phyloP scores from a whole-genome alignment of 1,139 yeast genomes.

The Lodderomyces pseudojiufengensis region DNA sequence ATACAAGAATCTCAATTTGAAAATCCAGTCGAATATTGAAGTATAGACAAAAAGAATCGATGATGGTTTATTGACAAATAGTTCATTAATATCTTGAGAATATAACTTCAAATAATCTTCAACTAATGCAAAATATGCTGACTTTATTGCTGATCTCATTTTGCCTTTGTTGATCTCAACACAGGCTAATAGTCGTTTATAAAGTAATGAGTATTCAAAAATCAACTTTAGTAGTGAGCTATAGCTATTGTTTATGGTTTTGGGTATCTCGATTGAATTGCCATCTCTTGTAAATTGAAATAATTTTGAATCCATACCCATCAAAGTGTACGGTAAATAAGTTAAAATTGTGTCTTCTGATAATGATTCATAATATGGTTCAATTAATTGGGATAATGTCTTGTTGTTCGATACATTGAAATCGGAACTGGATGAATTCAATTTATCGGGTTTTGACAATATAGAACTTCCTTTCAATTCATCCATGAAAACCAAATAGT shows the following conservation, averaged over 20 bases:
- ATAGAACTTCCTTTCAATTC: constrained; percentile 14
- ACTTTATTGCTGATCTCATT: constrained; percentile 52
- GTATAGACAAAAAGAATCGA: constrained; percentile 41
- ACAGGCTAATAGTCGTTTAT: constrained; percentile 38
- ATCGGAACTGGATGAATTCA: background rate
- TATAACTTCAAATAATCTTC: constrained; percentile 53
- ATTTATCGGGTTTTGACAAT: background rate
- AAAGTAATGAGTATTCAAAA: constrained; percentile 73
- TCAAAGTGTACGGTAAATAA: constrained; percentile 61
- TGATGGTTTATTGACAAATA: constrained; percentile 35
- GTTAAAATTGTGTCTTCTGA: constrained; percentile 51
- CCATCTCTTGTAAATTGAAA: constrained; percentile 45
- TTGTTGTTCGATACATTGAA: constrained; percentile 3
- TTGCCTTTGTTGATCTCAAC: constrained; percentile 28
- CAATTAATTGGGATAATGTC: constrained; percentile 20
- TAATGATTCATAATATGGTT: constrained; percentile 33
- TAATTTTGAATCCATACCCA: constrained; percentile 68
- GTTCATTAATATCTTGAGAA: constrained; percentile 49
- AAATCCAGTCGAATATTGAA: constrained; percentile 43
- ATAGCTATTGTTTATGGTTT: constrained; percentile 52
- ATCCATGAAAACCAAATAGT: constrained; percentile 35
- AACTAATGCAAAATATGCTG: constrained; percentile 60
- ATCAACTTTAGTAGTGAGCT: constrained; percentile 55
- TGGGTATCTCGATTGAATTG: constrained; percentile 44
- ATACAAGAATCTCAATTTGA: constrained; percentile 55